Conservation (phyloP, 441 rosid species). For the Populus hybrid region DNA sequence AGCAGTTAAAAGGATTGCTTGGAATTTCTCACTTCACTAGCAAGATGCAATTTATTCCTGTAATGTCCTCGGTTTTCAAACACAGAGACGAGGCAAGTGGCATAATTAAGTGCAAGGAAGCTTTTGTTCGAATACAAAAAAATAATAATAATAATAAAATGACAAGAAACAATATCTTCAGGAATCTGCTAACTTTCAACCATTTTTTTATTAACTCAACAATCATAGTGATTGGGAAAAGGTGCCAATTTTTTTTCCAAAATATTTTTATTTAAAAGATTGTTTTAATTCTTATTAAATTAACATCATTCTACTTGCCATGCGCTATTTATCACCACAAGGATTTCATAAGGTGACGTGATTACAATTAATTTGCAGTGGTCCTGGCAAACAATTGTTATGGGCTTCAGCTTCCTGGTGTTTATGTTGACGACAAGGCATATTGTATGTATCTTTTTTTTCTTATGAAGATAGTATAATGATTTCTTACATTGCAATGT, state of each 20-base stretch:
- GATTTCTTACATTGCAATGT: not conserved
- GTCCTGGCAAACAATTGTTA: slow-evolving; percentile 81
- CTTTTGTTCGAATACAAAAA: not conserved
- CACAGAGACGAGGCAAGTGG: slow-evolving; percentile 65
- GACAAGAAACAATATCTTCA: not conserved
- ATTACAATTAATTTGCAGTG: slow-evolving; percentile 55
- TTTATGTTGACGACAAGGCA: slow-evolving; percentile 76
- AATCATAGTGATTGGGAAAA: not conserved
- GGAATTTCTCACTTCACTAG: slow-evolving; percentile 90
- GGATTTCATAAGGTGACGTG: not conserved
- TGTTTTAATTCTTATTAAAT: not conserved
- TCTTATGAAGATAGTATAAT: not conserved
- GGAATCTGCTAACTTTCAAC: not conserved
- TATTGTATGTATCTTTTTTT: slow-evolving; percentile 49
- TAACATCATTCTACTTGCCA: not conserved
- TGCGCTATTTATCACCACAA: not conserved
- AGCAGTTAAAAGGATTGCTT: slow-evolving; percentile 89
- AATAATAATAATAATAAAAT: not conserved
- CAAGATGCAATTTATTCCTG: slow-evolving; percentile 87
- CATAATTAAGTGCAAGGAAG: slow-evolving; percentile 4
- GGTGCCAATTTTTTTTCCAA: not conserved
- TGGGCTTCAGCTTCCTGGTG: slow-evolving; percentile 74
- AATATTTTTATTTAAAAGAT: not conserved
- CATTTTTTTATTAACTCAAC: not conserved
- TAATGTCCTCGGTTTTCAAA: slow-evolving; percentile 67